Evolutionary conservation across 805 yeast genomes (phyloP).

Genomic region (Wickerhamiella alocasiicola): DNA sequence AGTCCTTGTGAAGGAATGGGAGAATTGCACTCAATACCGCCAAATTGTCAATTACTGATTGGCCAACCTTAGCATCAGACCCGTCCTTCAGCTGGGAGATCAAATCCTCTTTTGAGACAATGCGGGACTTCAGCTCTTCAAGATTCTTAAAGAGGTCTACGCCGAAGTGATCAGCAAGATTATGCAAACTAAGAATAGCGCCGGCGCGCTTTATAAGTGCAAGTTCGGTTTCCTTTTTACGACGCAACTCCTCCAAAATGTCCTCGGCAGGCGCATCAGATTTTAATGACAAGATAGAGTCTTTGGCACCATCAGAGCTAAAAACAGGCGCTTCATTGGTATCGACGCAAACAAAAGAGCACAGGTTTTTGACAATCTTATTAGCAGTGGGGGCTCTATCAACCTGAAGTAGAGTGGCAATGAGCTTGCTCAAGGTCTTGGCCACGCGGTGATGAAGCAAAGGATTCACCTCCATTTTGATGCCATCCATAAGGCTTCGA

Average conservation of each 20-base stretch:
- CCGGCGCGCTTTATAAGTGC: constrained; percentile 80
- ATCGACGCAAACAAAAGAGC: constrained; percentile 90
- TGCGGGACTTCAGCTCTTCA: constrained; percentile 39
- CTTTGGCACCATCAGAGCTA: constrained; percentile 44
- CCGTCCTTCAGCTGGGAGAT: background rate
- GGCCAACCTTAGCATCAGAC: constrained; percentile 31
- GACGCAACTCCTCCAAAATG: constrained; percentile 35
- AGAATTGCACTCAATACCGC: constrained; percentile 68
- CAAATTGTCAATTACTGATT: constrained; percentile 69
- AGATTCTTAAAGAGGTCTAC: constrained; percentile 43
- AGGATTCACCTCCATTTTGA: constrained; percentile 59
- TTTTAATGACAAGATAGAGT: constrained; percentile 57
- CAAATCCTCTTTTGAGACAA: background rate
- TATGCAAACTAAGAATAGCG: constrained; percentile 56
- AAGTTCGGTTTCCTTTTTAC: constrained; percentile 37
- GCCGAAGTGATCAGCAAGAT: constrained; percentile 42
- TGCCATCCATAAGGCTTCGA: constrained; percentile 81
- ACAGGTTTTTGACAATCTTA: constrained; percentile 77
- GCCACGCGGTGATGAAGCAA: constrained; percentile 65
- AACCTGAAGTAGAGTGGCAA: constrained; percentile 41
- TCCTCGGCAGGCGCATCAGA: constrained; percentile 39
- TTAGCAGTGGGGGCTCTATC: constrained; percentile 68
- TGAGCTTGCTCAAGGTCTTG: constrained; percentile 48
- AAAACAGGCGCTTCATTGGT: constrained; percentile 94
- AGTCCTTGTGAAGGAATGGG: constrained; percentile 40